Base-by-base conservation (phyloP, 768 basidiomycete species). In the Lentinula aciculospora region DNA sequence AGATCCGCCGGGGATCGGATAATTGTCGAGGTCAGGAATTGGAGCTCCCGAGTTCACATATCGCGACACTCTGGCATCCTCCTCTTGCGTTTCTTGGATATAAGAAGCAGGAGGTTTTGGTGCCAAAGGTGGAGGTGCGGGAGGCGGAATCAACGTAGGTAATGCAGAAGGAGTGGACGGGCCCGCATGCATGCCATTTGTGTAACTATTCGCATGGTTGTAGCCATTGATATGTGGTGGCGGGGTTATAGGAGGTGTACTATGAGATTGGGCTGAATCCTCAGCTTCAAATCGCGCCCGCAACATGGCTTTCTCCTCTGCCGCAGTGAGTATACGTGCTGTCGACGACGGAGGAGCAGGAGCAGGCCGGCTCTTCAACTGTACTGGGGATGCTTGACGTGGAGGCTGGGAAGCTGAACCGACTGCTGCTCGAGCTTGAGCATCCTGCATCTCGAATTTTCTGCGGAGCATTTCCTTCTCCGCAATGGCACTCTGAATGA, bases 71-170 rank as follows among this genome's bases (percentile, higher is more conserved):
- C 86, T 79, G 15, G 79, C 72, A 62, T 92, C 88, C 62, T 86
- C 89, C 62, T 86, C 85, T 60, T 81, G 85, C 17, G 90, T 92
- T 72, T 92, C 87, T 61, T 86, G 82, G 60, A 93, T 90, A 67
- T 92, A 92, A 56, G 88, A 85, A 5, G 68, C 82, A 8, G 90
- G 91, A 1, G 90, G 91, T 51, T 85, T 83, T 2, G 90, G 91
- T 75, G 80, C 73, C 60, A 92, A 72, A 7, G 90, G 89, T 1
- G 89, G 89, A 0, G 88, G 90, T 0, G 79, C 69, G 44, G 59
- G 57, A 50, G 42, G 57, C 4, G 28, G 31, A 27, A 31, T 58
- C 17, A 44, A 49, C 9, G 49, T 40, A 6, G 34, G 56, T 40
- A 7, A 45, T 3, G 58, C 44, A 4, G 31, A 49, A 7, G 59